phyloP scores from a whole-genome alignment of 176 grass and related monocot species.

The Phoenix dactylifera region DNA sequence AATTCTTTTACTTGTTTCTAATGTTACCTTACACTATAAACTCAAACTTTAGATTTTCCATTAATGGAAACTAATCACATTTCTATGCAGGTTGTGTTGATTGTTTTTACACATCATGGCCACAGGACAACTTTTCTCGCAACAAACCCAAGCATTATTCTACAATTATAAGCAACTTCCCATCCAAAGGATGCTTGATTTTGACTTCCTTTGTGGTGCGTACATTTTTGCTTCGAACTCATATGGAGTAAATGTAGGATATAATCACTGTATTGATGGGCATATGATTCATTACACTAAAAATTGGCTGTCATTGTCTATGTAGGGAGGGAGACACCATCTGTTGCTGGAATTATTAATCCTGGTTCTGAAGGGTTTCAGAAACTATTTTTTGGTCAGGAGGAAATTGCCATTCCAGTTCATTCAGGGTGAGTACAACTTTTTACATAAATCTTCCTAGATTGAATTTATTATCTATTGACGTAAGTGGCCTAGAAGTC shows the following conservation, averaged over 20 bases:
- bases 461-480: too few relatives aligned
- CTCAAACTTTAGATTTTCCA: background rate
- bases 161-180: slow-evolving; percentile 99
- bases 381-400: slow-evolving; percentile 96
- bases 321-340: slow-evolving; percentile 89
- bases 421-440: slow-evolving; percentile 47
- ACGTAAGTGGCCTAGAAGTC: too few relatives aligned
- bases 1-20: background rate
- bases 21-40: background rate
- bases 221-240: slow-evolving; percentile 20
- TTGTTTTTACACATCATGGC: slow-evolving; percentile 42
- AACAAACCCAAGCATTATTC: slow-evolving; percentile 86
- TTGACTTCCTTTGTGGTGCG: slow-evolving; percentile 91
- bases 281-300: too few relatives aligned
- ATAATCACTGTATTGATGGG: too few relatives aligned
- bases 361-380: slow-evolving; percentile 97
- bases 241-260: background rate
- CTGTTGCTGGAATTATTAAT: slow-evolving; percentile 98
- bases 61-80: background rate
- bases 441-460: background rate
- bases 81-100: slow-evolving; percentile 27
- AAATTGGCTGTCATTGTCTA: slow-evolving; percentile 5
- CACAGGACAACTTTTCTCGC: slow-evolving; percentile 81
- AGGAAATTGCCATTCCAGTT: slow-evolving; percentile 99
- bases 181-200: slow-evolving; percentile 97